Base-by-base conservation (phyloP, 805 yeast genomes). In the Suhomyces pyralidae region DNA sequence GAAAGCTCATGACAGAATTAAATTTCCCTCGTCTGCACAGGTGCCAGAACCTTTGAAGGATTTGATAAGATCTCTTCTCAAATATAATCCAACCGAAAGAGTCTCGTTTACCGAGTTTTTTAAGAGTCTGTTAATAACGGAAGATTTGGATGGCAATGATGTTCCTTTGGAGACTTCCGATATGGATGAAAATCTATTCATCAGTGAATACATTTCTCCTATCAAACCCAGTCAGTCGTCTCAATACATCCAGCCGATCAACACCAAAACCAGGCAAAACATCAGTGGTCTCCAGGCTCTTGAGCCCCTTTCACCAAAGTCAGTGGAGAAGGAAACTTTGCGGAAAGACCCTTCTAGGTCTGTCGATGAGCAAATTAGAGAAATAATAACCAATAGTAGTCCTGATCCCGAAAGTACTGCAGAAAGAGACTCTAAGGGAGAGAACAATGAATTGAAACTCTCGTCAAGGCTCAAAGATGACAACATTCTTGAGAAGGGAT, bases 101-200 rank as follows among this genome's bases (percentile, higher is more conserved):
- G 84, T 93, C 75, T 87, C 93, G 1, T 94, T 90, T 68, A 82
- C 81, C 55, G 98, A 92, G 67, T 90, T 94, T 66, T 94, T 93
- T 69, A 80, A 75, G 49, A 87, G 88, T 67, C 83, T 87, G 8
- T 70, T 90, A 55, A 82, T 90, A 9, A 73, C 75, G 3, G 71
- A 71, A 52, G 86, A 84, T 51, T 74, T 86, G 50, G 71, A 73
- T 45, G 70, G 81, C 48, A 73, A 69, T 42, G 81, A 83, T 58
- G 79, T 78, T 55, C 84, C 92, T 14, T 78, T 85, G 58, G 85
- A 81, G 53, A 83, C 84, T 49, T 83, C 87, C 5, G 79, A 81
- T 32, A 80, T 88, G 58, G 90, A 88, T 61, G 94, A 88, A 57
- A 84, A 87, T 65, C 74, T 90, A 69, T 91, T 88, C 65, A 88